Base-by-base conservation (phyloP, 2,329 filamentous ascomycete genomes). In the Periglandula ipomoeae region DNA sequence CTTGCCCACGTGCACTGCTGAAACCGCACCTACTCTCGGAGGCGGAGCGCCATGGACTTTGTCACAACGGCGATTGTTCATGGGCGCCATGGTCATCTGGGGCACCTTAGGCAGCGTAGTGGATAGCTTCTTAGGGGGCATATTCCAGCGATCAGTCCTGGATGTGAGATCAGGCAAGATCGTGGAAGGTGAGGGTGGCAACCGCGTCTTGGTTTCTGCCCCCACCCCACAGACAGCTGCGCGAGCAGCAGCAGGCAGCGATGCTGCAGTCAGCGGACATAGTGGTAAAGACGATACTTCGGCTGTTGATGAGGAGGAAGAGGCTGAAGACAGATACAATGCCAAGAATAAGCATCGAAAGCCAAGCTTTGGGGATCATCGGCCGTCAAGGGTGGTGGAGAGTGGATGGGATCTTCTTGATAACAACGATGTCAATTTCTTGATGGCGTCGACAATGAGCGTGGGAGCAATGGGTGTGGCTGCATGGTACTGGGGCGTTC, bases 381-480 rank as follows among this genome's bases (percentile, higher is more conserved):
- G 73, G 58, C 78, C 84, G 52, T 83, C 82, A 46, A 72, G 85
- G 17, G 70, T 81, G 5, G 67, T 84, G 6, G 81, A 87, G 66
- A 85, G 73, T 56, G 89, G 62, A 45, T 73, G 69, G 78, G 78
- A 95, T 62, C 64, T 94, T 52, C 71, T 98, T 50, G 89, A 95
- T 66, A 98, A 98, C 66, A 98, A 98, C 65, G 86, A 87, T 48
- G 89, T 98, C 58, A 98, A 98, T 65, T 80, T 96, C 50, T 65
- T 91, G 49, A 97, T 96, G 91, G 90, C 91, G 0, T 75, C 80
- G 13, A 73, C 74, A 4, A 90, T 95, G 79, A 95, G 87, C 62
- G 55, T 89, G 17, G 79, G 84, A 4, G 86, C 83, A 4, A 94
- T 97, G 80, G 71, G 69, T 0, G 66, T 79, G 30, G 81, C 78